A percentile compares a stretch with the other conserved stretches of the same genome.
These are phyloP conservation scores for Helotiales sp. DNA, from an alignment of 2,329 filamentous ascomycete species.

Conservation along the genomic window DNA sequence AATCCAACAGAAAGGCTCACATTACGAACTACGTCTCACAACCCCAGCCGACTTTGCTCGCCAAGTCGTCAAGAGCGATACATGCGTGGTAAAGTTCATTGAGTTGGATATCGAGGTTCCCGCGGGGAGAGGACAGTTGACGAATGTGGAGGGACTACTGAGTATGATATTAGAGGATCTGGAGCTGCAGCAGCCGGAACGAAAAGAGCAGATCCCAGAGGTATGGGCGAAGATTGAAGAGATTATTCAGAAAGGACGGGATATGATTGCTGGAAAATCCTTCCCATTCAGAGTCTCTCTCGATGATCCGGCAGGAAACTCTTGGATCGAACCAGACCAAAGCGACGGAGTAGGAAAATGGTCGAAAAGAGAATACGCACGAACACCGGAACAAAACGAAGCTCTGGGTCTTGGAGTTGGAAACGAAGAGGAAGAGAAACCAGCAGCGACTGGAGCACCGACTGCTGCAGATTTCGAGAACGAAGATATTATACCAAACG, in stretches of 20 bases:
- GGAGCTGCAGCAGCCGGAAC: slow-evolving; percentile 75
- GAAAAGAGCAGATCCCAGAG: slow-evolving; percentile 77
- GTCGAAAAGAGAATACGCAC: slow-evolving; percentile 78
- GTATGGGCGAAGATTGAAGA: slow-evolving; percentile 75
- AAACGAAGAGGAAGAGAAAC: slow-evolving; percentile 52
- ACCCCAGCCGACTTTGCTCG: slow-evolving; percentile 73
- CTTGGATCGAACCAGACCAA: slow-evolving; percentile 88
- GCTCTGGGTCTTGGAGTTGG: slow-evolving; percentile 74
- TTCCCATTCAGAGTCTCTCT: slow-evolving; percentile 88
- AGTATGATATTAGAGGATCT: slow-evolving; percentile 77
- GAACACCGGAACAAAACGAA: slow-evolving; percentile 84
- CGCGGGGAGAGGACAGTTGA: slow-evolving; percentile 84
- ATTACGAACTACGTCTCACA: slow-evolving; percentile 81
- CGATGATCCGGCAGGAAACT: slow-evolving; percentile 93
- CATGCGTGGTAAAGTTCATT: slow-evolving; percentile 80
- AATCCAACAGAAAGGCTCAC: slow-evolving; percentile 84
- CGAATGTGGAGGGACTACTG: slow-evolving; percentile 89
- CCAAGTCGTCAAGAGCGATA: slow-evolving; percentile 91
- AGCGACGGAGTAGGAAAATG: slow-evolving; percentile 83
- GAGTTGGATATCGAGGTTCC: slow-evolving; percentile 94
- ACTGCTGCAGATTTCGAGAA: slow-evolving; percentile 45
- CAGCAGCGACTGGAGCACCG: slow-evolving; percentile 44
- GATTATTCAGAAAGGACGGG: slow-evolving; percentile 70
- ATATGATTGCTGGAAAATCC: slow-evolving; percentile 74
- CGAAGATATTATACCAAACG: slow-evolving; percentile 86